Base-by-base conservation (phyloP, 306 rosid genomes). In the Medicago lupulina region DNA sequence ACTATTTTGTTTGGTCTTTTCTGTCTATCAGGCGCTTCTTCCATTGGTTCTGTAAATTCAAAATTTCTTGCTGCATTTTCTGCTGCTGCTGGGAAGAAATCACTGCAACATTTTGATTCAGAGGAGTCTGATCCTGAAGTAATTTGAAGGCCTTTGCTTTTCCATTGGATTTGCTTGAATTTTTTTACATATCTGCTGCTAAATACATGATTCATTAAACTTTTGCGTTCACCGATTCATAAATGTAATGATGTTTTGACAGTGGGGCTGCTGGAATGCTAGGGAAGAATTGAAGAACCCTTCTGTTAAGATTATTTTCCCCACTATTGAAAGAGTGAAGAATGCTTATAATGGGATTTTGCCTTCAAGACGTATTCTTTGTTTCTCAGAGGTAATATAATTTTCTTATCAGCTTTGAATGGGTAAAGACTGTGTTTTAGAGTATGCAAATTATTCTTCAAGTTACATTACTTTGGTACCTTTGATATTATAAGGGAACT, bases 221-320 rank as follows among this genome's bases (percentile, higher is more conserved):
- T 62, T 67, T 8, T 61, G 41, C 31, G 11, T 25, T 72, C 44
- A 80, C 64, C 55, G 73, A 54, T 79, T 83, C 66, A 34, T 38
- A 59, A 73, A 76, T 80, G 55, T 62, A 43, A 70, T 66, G 38
- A 77, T 75, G 61, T 71, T 83, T 81, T 76, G 74, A 85, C 80
- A 91, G 97, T 91, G 97, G 97, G 97, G 92, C 67, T 80, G 86
- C 77, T 91, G 97, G 97, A 89, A 70, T 85, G 86, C 92, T 76
- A 81, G 71, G 2, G 92, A 89, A 67, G 97, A 91, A 83, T 67
- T 76, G 77, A 86, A 82, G 81, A 74, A 79, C 43, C 97, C 94
- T 67, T 91, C 97, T 63, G 86, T 91, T 67, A 86, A 77, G 82
- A 83, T 91, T 39, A 64, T 87, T 76, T 91, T 87, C 67, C 97